Evolutionary conservation across 495 filamentous ascomycete species (phyloP).

Genomic region (Xylaria cubensis): DNA sequence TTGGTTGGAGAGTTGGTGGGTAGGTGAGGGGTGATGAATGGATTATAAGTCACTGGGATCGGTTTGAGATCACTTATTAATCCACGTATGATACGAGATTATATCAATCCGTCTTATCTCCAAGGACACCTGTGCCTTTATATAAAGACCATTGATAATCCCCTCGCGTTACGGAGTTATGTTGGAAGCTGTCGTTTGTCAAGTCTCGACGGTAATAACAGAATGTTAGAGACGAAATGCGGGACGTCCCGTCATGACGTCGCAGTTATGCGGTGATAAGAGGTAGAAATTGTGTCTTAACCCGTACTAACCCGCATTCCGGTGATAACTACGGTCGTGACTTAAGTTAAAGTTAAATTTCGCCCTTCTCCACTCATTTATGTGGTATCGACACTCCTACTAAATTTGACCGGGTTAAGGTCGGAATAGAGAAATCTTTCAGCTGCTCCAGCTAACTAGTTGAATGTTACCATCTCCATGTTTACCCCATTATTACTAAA

Average conservation of each 20-base stretch:
- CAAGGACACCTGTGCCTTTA: too few relatives aligned
- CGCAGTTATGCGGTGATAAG: neutral
- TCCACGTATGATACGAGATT: too few relatives aligned
- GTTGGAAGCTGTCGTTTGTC: too few relatives aligned
- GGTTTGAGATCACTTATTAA: too few relatives aligned
- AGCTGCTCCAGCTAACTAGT: neutral
- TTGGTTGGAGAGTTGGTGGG: neutral
- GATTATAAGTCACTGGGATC: too few relatives aligned
- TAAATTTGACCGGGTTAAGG: neutral
- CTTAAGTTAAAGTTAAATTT: neutral
- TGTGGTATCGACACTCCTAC: too few relatives aligned
- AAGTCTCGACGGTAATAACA: neutral
- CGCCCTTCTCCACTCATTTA: too few relatives aligned
- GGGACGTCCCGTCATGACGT: conserved; percentile 1
- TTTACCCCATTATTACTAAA: neutral
- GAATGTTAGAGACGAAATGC: neutral
- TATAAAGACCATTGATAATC: too few relatives aligned
- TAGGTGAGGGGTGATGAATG: neutral
- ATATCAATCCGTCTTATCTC: too few relatives aligned
- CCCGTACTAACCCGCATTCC: neutral
- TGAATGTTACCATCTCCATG: neutral
- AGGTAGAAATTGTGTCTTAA: neutral
- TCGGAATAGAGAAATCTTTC: neutral
- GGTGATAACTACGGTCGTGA: neutral
- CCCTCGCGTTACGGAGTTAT: too few relatives aligned